Evolutionary conservation across 208 protist genomes (phyloP).

Genomic region (Acanthamoeba lenticulata): DNA sequence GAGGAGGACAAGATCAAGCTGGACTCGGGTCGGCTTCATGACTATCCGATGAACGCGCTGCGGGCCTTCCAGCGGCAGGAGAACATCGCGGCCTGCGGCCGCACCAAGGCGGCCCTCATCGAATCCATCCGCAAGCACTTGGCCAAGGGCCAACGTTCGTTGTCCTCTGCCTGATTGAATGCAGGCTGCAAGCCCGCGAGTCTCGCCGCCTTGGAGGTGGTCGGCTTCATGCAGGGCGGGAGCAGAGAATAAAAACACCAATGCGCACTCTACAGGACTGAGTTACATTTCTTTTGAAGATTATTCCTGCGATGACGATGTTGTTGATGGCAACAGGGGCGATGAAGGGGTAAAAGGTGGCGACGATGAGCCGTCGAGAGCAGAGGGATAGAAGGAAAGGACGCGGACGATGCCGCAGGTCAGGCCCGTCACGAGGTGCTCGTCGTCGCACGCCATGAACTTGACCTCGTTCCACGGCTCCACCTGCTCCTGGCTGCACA

Average conservation of each 20-base stretch:
- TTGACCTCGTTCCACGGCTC: constrained; percentile 27
- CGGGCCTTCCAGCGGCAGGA: neutral
- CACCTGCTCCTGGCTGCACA: neutral
- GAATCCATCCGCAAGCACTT: neutral
- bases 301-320: too few relatives aligned
- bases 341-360: too few relatives aligned
- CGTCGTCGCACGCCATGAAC: constrained; percentile 16
- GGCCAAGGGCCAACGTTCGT: too few relatives aligned
- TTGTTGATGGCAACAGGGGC: too few relatives aligned
- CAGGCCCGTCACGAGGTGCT: neutral
- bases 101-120: neutral
- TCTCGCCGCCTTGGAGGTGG: too few relatives aligned
- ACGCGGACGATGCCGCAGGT: constrained; percentile 12
- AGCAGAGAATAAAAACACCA: too few relatives aligned
- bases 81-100: neutral
- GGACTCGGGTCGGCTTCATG: neutral
- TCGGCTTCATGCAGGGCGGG: too few relatives aligned
- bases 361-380: too few relatives aligned
- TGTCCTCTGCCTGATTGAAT: too few relatives aligned
- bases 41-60: neutral
- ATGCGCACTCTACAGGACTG: too few relatives aligned
- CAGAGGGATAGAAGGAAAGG: neutral
- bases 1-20: neutral
- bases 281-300: too few relatives aligned
- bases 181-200: too few relatives aligned